Conservation (phyloP, 2,329 filamentous ascomycete genomes). For the Phialophora macrospora region DNA sequence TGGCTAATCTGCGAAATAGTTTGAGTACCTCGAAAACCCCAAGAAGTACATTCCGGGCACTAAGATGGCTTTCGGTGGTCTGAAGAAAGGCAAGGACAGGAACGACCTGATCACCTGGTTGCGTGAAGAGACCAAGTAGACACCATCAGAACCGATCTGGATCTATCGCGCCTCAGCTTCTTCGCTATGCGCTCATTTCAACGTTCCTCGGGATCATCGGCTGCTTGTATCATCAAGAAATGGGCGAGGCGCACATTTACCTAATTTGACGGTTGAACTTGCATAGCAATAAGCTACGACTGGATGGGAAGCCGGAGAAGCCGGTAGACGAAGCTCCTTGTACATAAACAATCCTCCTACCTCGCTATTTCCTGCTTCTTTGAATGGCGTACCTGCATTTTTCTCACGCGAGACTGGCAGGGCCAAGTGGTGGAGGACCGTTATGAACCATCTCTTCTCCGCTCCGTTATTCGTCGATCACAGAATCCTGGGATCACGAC, state of each 20-base stretch:
- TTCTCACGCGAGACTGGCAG: constrained; percentile 26
- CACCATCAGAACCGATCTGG: background rate
- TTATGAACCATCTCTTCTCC: constrained; percentile 34
- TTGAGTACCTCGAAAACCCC: constrained; percentile 99
- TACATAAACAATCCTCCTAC: constrained; percentile 34
- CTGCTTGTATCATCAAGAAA: constrained; percentile 37
- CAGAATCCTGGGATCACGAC: background rate
- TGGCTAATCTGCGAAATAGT: constrained; percentile 51
- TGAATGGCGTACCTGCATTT: constrained; percentile 29
- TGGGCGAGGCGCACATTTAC: constrained; percentile 32
- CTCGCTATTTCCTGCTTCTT: constrained; percentile 16
- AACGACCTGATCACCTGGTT: constrained; percentile 87
- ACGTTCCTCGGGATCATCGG: constrained; percentile 29
- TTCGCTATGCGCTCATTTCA: constrained; percentile 17
- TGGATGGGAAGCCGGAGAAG: constrained; percentile 34
- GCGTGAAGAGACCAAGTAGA: constrained; percentile 42
- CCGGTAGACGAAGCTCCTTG: constrained; percentile 35
- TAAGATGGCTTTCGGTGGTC: constrained; percentile 99
- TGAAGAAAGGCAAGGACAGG: constrained; percentile 99
- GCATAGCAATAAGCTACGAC: constrained; percentile 27
- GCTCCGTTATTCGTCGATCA: background rate
- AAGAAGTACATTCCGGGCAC: constrained; percentile 99
- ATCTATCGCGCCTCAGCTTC: constrained; percentile 6
- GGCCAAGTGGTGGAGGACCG: constrained; percentile 27
- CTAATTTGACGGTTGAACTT: constrained; percentile 30